phyloP scores from a whole-genome alignment of 164 flowering plant species.

The Umbilicus rupestris region DNA sequence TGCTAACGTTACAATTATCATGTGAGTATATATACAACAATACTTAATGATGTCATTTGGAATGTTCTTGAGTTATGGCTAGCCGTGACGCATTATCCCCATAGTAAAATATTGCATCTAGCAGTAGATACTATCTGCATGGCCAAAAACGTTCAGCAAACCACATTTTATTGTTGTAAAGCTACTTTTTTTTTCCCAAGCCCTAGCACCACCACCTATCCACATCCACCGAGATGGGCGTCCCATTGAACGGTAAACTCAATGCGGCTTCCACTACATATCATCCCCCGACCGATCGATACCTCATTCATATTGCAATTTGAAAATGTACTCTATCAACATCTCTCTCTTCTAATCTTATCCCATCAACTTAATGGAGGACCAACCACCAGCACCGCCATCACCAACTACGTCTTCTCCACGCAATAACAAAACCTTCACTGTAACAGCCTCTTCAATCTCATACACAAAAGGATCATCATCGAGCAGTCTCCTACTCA shows the following conservation, averaged over 20 bases:
- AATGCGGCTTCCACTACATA: neutral
- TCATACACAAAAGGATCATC: neutral
- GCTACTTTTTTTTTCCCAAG: neutral
- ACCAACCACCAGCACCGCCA: slow-evolving; percentile 7
- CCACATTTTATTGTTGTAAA: neutral
- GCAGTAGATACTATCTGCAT: too few species aligned
- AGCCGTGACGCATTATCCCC: too few species aligned
- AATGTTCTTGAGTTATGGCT: too few species aligned
- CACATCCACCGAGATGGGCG: neutral
- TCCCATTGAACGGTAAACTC: neutral
- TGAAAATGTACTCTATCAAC: neutral
- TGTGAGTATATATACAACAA: too few species aligned
- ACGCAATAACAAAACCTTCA: neutral
- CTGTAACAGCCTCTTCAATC: slow-evolving; percentile 7
- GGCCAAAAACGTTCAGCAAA: neutral
- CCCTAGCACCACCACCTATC: neutral
- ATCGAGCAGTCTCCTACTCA: neutral
- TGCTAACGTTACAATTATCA: too few species aligned
- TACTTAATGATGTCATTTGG: too few species aligned
- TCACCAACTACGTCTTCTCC: neutral
- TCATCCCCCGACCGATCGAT: neutral
- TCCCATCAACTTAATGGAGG: neutral
- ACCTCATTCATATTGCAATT: neutral
- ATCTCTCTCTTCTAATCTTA: neutral
- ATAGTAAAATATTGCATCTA: too few species aligned